These are phyloP conservation scores for Plantago major DNA, from an alignment of 257 asterid species.

Conservation along the genomic window DNA sequence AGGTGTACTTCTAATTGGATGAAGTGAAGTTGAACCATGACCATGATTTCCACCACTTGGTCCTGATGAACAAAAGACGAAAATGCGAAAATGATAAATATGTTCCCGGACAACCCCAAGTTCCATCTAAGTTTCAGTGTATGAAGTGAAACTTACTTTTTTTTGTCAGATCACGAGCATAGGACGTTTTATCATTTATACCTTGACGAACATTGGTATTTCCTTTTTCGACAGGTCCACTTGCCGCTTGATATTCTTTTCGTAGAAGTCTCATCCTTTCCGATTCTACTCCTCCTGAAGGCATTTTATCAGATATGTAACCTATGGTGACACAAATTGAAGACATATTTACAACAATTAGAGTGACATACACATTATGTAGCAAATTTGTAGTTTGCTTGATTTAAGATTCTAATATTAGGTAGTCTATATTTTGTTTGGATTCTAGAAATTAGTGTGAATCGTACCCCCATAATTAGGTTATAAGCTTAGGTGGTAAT, in stretches of 20 bases:
- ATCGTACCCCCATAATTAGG: no score
- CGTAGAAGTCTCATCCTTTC: no score
- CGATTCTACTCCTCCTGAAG: background rate
- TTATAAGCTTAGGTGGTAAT: no score
- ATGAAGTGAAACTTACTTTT: background rate
- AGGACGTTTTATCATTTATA: background rate
- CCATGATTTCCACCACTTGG: background rate
- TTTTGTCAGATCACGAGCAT: background rate
- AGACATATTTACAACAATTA: no score
- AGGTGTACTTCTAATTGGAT: background rate
- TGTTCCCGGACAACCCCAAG: background rate
- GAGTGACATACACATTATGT: no score
- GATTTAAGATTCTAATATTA: no score
- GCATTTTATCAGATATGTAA: background rate
- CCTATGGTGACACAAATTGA: no score
- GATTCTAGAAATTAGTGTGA: no score
- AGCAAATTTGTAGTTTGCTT: no score
- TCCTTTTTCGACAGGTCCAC: background rate
- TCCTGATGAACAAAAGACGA: background rate
- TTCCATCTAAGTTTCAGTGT: background rate
- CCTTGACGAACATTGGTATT: background rate
- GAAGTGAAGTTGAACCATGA: background rate
- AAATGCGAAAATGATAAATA: background rate
- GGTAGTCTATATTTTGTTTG: no score
- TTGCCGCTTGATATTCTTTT: no score